A percentile compares a stretch with the other conserved stretches of the same genome.
phyloP scores from a whole-genome alignment of 495 filamentous ascomycete species.

The Penicillium cosmopolitanum region DNA sequence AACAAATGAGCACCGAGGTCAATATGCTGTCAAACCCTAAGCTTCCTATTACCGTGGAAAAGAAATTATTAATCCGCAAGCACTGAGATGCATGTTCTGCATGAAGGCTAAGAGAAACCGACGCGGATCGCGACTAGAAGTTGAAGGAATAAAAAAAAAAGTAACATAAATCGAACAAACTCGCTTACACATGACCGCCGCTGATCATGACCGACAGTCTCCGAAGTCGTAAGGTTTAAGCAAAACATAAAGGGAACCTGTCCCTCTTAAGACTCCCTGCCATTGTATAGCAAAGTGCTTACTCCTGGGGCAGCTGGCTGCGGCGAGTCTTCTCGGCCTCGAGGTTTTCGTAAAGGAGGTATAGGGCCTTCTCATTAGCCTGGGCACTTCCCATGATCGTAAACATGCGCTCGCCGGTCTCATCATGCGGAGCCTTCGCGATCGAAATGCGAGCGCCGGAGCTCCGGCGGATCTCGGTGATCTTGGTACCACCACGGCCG shows the following conservation, averaged over 20 bases:
- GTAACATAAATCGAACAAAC: conserved; percentile 37
- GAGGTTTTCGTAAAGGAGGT: conserved; percentile 96
- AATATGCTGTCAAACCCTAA: conserved; percentile 54
- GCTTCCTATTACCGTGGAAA: conserved; percentile 57
- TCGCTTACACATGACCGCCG: conserved; percentile 39
- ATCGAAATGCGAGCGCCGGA: conserved; percentile 98
- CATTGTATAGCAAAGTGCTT: conserved; percentile 25
- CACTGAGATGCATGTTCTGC: conserved; percentile 32
- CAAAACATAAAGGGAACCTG: conserved; percentile 27
- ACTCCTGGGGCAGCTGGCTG: conserved; percentile 77
- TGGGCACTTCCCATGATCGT: conserved; percentile 93
- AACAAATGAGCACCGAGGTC: conserved; percentile 55
- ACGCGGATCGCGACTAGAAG: conserved; percentile 37
- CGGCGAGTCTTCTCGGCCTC: conserved; percentile 98
- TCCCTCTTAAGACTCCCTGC: conserved; percentile 23
- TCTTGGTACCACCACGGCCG: conserved; percentile 90
- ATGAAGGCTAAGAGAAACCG: conserved; percentile 20
- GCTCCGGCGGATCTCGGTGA: conserved; percentile 94
- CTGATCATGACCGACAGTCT: conserved; percentile 42
- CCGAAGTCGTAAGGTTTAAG: conserved; percentile 42
- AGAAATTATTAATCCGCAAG: conserved; percentile 47
- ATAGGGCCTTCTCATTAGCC: conserved; percentile 93
- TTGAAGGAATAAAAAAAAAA: conserved; percentile 45
- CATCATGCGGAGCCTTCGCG: conserved; percentile 96
- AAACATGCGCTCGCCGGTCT: conserved; percentile 98